These are phyloP conservation scores for Suillus clintonianus DNA, from an alignment of 768 basidiomycete genomes.

Conservation along the genomic window DNA sequence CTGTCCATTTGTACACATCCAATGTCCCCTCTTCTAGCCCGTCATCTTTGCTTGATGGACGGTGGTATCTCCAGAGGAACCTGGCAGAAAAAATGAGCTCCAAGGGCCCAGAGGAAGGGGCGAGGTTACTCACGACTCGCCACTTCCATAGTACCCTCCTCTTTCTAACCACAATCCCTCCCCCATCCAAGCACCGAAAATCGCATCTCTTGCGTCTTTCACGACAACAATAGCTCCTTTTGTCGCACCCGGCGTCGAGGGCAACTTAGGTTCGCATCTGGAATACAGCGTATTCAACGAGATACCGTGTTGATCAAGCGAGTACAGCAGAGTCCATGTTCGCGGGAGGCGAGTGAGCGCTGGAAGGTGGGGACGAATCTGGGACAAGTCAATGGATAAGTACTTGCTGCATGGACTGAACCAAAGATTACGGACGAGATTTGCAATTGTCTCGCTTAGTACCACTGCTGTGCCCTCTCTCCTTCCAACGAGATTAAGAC, in stretches of 20 bases:
- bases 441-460: slow-evolving; percentile 54
- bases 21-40: slow-evolving; percentile 54
- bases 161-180: slow-evolving; percentile 66
- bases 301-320: slow-evolving; percentile 93
- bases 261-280: slow-evolving; percentile 48
- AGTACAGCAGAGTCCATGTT: slow-evolving; percentile 82
- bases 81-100: slow-evolving; percentile 35
- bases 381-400: neutral
- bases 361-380: slow-evolving; percentile 76
- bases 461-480: slow-evolving; percentile 55
- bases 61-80: slow-evolving; percentile 73
- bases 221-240: slow-evolving; percentile 64
- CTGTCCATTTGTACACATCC: slow-evolving; percentile 80
- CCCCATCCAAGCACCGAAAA: slow-evolving; percentile 85
- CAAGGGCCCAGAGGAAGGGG: neutral
- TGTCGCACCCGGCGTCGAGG: slow-evolving; percentile 24
- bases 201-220: slow-evolving; percentile 57
- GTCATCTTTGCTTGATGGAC: slow-evolving; percentile 22
- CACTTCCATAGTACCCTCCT: slow-evolving; percentile 82
- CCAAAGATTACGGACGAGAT: slow-evolving; percentile 46
- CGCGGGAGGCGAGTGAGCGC: slow-evolving; percentile 70
- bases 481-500: slow-evolving; percentile 55
- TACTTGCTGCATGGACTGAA: neutral
- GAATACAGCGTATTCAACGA: slow-evolving; percentile 87
- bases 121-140: slow-evolving; percentile 65